These are phyloP conservation scores for Russula dissimulans DNA, from an alignment of 768 basidiomycete species.

Conservation along the genomic window DNA sequence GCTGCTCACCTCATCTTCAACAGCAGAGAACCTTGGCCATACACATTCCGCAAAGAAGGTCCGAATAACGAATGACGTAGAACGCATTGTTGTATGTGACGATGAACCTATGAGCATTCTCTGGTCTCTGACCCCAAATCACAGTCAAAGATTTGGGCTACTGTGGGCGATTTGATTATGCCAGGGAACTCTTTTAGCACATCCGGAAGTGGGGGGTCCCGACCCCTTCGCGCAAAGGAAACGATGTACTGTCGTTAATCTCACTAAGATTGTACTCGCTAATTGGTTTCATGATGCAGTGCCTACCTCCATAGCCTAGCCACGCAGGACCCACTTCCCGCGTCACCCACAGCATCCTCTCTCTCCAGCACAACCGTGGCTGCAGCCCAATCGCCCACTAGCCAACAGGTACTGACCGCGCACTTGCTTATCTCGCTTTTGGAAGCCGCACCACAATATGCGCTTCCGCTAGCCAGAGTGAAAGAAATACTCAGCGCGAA, in stretches of 20 bases:
- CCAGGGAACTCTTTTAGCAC: slow-evolving; percentile 39
- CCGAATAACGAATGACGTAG: slow-evolving; percentile 52
- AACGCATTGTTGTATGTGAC: slow-evolving; percentile 49
- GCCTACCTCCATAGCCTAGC: slow-evolving; percentile 50
- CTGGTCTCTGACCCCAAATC: not conserved
- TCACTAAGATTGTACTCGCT: slow-evolving; percentile 1
- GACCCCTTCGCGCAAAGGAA: slow-evolving; percentile 46
- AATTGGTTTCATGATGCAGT: slow-evolving; percentile 27
- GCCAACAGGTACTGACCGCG: slow-evolving; percentile 66
- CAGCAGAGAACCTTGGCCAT: slow-evolving; percentile 19
- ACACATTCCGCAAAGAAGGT: slow-evolving; percentile 29
- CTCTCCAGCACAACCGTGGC: slow-evolving; percentile 37
- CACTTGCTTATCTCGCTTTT: slow-evolving; percentile 55
- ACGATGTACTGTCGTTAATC: slow-evolving; percentile 41
- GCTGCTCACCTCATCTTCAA: slow-evolving; percentile 4
- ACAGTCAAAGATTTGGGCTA: slow-evolving; percentile 62
- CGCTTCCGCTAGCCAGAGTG: slow-evolving; percentile 51
- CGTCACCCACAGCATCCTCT: slow-evolving; percentile 49
- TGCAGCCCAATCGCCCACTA: slow-evolving; percentile 34
- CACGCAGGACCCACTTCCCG: slow-evolving; percentile 38
- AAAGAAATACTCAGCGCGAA: slow-evolving; percentile 47
- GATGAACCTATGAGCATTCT: not conserved
- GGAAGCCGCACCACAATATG: slow-evolving; percentile 39
- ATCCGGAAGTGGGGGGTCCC: slow-evolving; percentile 27
- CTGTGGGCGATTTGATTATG: slow-evolving; percentile 55